Percentiles rank a stretch among this genome's conserved stretches.
Evolutionary conservation across 495 filamentous ascomycete species (phyloP).

Genomic region (Penicillium cataractarum): DNA sequence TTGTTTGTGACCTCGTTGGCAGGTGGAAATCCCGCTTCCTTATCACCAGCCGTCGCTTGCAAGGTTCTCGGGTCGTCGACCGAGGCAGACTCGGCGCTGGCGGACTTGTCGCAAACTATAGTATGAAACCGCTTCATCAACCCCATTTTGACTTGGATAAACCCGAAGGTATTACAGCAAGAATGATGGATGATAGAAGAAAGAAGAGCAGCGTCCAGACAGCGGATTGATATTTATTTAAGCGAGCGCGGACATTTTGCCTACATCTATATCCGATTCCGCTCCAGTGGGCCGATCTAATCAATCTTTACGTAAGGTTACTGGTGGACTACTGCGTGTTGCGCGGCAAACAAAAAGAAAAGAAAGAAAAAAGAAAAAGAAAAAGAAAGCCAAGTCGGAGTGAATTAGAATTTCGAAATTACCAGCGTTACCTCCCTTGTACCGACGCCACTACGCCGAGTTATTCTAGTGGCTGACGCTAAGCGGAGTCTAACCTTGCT

Average conservation of each 20-base stretch:
- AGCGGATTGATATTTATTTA: not conserved
- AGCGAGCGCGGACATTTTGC: not conserved
- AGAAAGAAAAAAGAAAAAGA: not conserved
- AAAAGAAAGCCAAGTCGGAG: not conserved
- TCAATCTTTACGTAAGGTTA: not conserved
- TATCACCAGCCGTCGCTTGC: constrained; percentile 8
- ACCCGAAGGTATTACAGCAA: not conserved
- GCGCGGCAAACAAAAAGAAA: not conserved
- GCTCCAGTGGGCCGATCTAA: not conserved
- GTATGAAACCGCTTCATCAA: not conserved
- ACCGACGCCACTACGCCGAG: not conserved
- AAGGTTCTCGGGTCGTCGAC: not conserved
- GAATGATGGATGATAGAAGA: not conserved
- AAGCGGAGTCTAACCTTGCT: not conserved
- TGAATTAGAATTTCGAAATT: not conserved
- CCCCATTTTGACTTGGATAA: not conserved
- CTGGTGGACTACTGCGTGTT: not conserved
- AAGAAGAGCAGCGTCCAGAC: not conserved
- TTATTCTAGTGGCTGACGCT: not conserved
- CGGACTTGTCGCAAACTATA: constrained; percentile 6
- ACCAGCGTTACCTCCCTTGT: not conserved
- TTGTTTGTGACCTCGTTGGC: not conserved
- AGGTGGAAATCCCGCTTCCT: not conserved
- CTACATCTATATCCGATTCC: not conserved
- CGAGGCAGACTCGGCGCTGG: not conserved